phyloP scores from a whole-genome alignment of 768 basidiomycete genomes.

The Pholiota molesta region DNA sequence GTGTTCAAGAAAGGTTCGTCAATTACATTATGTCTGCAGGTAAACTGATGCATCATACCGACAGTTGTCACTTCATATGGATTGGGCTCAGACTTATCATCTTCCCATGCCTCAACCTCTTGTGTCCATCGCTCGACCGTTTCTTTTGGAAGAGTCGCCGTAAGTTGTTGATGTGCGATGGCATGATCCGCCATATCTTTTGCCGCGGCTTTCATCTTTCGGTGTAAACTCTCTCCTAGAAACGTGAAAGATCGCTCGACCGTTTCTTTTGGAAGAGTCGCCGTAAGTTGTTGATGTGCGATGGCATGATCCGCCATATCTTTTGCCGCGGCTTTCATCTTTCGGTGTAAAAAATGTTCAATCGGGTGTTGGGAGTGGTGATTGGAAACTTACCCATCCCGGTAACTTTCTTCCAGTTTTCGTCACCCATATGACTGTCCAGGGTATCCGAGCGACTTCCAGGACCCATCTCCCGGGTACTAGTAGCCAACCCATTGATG shows the following conservation, averaged over 20 bases:
- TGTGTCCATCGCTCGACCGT: not conserved
- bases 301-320: not conserved
- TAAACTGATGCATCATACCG: conserved; percentile 2
- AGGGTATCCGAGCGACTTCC: conserved; percentile 29
- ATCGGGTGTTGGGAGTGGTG: too few species aligned
- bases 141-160: not conserved
- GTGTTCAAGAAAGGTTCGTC: not conserved
- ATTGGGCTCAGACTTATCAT: not conserved
- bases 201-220: not conserved
- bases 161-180: not conserved
- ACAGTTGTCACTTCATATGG: not conserved
- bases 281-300: not conserved
- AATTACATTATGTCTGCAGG: conserved; percentile 1
- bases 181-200: not conserved
- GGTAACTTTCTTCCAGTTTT: conserved; percentile 29
- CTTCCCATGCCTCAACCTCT: conserved; percentile 1
- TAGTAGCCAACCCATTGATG: conserved; percentile 27
- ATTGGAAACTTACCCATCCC: conserved; percentile 21
- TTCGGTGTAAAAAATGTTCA: not conserved
- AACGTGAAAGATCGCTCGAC: not conserved
- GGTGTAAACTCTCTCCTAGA: not conserved
- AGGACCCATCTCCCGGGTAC: conserved; percentile 37
- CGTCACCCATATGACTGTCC: conserved; percentile 29
- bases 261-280: not conserved
- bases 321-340: not conserved